Base-by-base conservation (phyloP, 345 rosid species). In the Crucihimalaya himalaica region DNA sequence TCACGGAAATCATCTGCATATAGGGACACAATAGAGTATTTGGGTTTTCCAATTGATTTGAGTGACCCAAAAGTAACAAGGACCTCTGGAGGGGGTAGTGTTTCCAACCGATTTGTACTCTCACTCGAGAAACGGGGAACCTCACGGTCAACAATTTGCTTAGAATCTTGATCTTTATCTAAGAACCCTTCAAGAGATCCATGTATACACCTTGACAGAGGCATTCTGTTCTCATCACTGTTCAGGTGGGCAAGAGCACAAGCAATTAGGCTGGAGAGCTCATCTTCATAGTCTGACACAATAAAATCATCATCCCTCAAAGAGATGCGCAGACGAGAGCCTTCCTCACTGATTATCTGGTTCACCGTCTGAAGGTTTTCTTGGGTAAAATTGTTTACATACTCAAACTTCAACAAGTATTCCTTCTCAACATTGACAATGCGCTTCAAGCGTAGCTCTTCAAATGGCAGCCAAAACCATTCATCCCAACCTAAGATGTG, bases 241-340 rank as follows among this genome's bases (percentile, higher is more conserved):
- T 63, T 54, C 74, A 82, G 79, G 21, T 35, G 61, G 42, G 89
- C 83, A 80, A 95, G 74, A 7, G 96, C 96, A 54, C 97, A 95
- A 70, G 98, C 96, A 71, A 95, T 95, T 55, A 92, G 66, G 77
- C 98, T 95, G 9, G 99, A 92, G 73, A 92, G 83, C 78, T 95
- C 99, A 53, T 88, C 92, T 65, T 95, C 99, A 70, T 83, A 86
- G 78, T 92, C 98, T 9, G 94, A 88, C 73, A 95, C 84, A 6
- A 95, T 68, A 64, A 78, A 83, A 48, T 79, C 67, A 66, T 84
- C 84, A 31, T 73, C 80, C 52, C 79, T 84, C 51, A 92, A 68
- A 37, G 92, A 91, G 51, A 92, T 73, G 78, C 84, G 98, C 45
- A 92, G 78, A 85, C 96, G 87, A 65, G 83, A 72, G 12, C 87